phyloP scores from a whole-genome alignment of 139 green algal genomes.

The Chlorella sp. region DNA sequence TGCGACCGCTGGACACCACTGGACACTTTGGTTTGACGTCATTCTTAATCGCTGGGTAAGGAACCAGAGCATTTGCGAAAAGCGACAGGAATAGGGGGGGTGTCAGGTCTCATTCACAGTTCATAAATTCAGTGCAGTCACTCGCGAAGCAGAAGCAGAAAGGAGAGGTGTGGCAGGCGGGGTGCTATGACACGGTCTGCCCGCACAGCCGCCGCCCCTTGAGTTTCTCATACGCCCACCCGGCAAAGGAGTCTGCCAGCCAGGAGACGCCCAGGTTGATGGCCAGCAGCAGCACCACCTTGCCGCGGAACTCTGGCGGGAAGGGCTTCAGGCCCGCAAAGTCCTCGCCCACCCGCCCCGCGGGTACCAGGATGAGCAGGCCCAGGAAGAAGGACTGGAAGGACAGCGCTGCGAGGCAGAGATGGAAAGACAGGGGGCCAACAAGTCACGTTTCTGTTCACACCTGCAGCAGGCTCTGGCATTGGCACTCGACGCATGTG shows the following conservation, averaged over 20 bases:
- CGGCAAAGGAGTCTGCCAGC: constrained; percentile 8
- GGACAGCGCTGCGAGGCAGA: constrained; percentile 3
- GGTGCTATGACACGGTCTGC: constrained; percentile 18
- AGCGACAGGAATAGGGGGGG: background rate
- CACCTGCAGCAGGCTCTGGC: background rate
- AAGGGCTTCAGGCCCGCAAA: constrained; percentile 35
- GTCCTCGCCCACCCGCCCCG: background rate
- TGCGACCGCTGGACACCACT: no score
- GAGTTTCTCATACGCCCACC: background rate
- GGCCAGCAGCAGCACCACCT: constrained; percentile 24
- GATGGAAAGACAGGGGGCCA: background rate
- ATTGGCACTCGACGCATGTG: background rate
- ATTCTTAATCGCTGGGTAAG: no score
- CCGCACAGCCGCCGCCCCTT: constrained; percentile 29
- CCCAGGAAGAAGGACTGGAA: constrained; percentile 15
- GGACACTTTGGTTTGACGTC: no score
- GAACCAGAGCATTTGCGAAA: background rate
- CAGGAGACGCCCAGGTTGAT: constrained; percentile 37
- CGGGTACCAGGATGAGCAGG: constrained; percentile 18
- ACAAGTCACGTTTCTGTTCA: no score
- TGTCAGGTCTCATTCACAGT: background rate
- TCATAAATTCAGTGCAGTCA: background rate
- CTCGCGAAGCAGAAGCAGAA: background rate
- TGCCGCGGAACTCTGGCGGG: constrained; percentile 29
- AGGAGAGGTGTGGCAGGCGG: background rate